phyloP scores from a whole-genome alignment of 345 rosid genomes.

The Arabidopsis arenosa region DNA sequence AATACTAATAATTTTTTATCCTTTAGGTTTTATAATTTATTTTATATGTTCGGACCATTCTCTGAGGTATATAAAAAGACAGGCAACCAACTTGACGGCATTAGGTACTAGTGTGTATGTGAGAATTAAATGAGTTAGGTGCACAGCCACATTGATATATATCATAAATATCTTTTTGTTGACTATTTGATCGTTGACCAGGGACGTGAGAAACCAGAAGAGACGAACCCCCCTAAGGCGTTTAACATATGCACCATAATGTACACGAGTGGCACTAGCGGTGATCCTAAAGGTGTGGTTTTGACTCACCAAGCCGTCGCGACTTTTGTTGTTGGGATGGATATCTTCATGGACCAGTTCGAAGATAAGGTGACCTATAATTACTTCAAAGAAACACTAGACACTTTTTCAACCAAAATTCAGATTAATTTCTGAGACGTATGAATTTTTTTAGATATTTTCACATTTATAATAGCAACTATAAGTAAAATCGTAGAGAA shows the following conservation, averaged over 20 bases:
- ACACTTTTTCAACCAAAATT: neutral
- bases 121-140: slow-evolving; percentile 34
- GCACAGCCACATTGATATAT: neutral
- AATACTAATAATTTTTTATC: neutral
- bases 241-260: slow-evolving; percentile 81
- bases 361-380: slow-evolving; percentile 75
- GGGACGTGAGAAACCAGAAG: slow-evolving; percentile 72
- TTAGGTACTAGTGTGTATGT: neutral
- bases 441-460: too few relatives aligned
- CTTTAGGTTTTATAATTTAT: neutral
- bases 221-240: slow-evolving; percentile 65
- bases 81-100: slow-evolving; percentile 27
- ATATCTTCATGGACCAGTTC: slow-evolving; percentile 82
- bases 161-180: neutral
- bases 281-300: slow-evolving; percentile 96
- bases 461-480: too few relatives aligned
- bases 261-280: slow-evolving; percentile 99
- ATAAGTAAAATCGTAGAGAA: too few relatives aligned
- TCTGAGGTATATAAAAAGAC: slow-evolving; percentile 8
- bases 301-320: slow-evolving; percentile 80
- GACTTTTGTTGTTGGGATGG: slow-evolving; percentile 65
- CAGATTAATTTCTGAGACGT: neutral
- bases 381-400: neutral
- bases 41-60: slow-evolving; percentile 18
- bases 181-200: slow-evolving; percentile 35